Conservation (phyloP, 1,284 basidiomycete species). For the Leccinum griseonigrum region DNA sequence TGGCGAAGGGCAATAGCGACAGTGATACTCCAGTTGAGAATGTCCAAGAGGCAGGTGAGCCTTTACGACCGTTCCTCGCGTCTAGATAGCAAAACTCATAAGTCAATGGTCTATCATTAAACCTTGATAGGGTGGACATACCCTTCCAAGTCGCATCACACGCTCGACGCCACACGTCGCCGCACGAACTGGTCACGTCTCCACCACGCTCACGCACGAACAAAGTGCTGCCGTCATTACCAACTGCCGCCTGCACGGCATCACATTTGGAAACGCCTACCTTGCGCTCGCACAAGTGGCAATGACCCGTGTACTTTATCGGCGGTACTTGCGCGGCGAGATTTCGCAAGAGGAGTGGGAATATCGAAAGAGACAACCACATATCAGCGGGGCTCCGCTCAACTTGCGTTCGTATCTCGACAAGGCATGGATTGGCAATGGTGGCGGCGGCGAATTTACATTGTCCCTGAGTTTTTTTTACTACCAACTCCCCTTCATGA, state of each 20-base stretch:
- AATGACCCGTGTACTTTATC: slow-evolving; percentile 49
- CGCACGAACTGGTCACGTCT: slow-evolving; percentile 33
- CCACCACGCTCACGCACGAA: slow-evolving; percentile 27
- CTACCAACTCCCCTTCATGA: slow-evolving; percentile 50
- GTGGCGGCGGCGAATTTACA: slow-evolving; percentile 44
- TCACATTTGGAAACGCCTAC: slow-evolving; percentile 53
- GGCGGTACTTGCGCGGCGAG: slow-evolving; percentile 45
- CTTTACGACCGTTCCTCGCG: neutral
- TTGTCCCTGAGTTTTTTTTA: slow-evolving; percentile 45
- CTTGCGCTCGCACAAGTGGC: slow-evolving; percentile 55
- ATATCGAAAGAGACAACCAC: slow-evolving; percentile 47
- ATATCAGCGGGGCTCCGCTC: slow-evolving; percentile 44
- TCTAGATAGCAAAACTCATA: neutral
- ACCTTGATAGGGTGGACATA: slow-evolving; percentile 51
- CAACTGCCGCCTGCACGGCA: slow-evolving; percentile 39
- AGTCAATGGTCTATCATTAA: neutral
- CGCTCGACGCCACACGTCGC: slow-evolving; percentile 36
- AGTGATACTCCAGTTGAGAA: slow-evolving; percentile 37
- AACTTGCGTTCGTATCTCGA: slow-evolving; percentile 55
- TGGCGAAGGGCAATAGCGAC: slow-evolving; percentile 49
- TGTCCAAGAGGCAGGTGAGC: slow-evolving; percentile 35
- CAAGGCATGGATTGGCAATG: slow-evolving; percentile 43
- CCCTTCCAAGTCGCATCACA: slow-evolving; percentile 44
- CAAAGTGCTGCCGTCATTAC: slow-evolving; percentile 31
- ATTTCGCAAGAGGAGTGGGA: slow-evolving; percentile 54